Base-by-base conservation (phyloP, 306 rosid genomes). In the Hippophae tibetana region DNA sequence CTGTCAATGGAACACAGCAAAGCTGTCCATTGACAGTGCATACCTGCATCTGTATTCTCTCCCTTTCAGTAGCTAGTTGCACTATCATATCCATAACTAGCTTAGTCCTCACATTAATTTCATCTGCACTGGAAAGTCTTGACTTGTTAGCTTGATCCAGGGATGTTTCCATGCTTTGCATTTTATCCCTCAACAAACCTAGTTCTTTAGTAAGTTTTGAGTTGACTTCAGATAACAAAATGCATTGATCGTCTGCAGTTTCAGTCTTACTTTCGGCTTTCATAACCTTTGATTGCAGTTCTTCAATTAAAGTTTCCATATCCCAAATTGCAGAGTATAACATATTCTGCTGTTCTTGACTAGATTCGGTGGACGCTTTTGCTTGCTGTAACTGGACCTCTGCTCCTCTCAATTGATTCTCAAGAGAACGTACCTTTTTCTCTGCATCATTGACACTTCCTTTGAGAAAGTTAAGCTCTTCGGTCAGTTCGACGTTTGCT, bases 331-430 rank as follows among this genome's bases (percentile, higher is more conserved):
- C 99, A 45, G 93, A 51, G 72, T 93, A 93, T 55, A 93, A 61
- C 99, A 88, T 93, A 75, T 88, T 93, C 74, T 84, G 97, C 73
- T 93, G 99, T 69, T 93, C 99, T 79, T 88, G 99, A 71, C 94
- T 82, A 52, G 90, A 96, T 80, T 93, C 99, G 9, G 90, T 76
- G 13, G 90, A 80, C 9, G 78, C 83, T 79, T 77, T 93, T 0
- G 94, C 95, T 70, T 86, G 78, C 76, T 86, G 89, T 65, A 93
- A 66, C 59, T 81, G 97, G 62, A 84, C 79, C 80, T 88, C 99
- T 27, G 73, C 62, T 58, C 83, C 95, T 79, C 99, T 78, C 55
- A 81, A 57, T 69, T 85, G 93, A 63, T 92, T 87, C 81, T 93
- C 99, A 10, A 93, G 88, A 61, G 69, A 67, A 45, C 94, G 95